Conservation (phyloP, 768 basidiomycete genomes). For the Tremella yokohamensis region DNA sequence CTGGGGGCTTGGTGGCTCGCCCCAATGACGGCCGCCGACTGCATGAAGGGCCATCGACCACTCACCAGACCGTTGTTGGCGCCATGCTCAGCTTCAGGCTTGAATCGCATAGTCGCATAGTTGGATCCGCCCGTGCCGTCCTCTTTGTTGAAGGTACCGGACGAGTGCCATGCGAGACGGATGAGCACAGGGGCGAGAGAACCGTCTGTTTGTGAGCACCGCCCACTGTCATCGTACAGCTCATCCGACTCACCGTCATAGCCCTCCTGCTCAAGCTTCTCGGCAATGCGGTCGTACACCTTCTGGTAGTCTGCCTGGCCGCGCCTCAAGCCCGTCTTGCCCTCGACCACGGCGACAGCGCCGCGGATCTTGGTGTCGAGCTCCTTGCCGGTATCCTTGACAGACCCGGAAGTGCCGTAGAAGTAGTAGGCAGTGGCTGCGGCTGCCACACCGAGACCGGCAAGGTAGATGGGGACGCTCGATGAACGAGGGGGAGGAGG, state of each 20-base stretch:
- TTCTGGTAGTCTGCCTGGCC: slow-evolving; percentile 86
- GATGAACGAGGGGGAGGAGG: slow-evolving; percentile 39
- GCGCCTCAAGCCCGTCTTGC: slow-evolving; percentile 60
- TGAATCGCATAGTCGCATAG: slow-evolving; percentile 97
- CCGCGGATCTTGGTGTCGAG: slow-evolving; percentile 63
- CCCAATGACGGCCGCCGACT: no score
- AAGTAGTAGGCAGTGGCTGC: slow-evolving; percentile 67
- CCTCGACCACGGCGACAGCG: slow-evolving; percentile 62
- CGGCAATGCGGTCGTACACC: slow-evolving; percentile 89
- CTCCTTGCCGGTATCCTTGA: slow-evolving; percentile 58
- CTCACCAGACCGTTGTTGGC: slow-evolving; percentile 51
- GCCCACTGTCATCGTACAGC: slow-evolving; percentile 14
- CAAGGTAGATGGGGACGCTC: slow-evolving; percentile 55
- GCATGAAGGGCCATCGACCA: no score
- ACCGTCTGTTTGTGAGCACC: slow-evolving; percentile 35
- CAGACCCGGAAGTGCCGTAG: slow-evolving; percentile 55
- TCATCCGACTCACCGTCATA: slow-evolving; percentile 71
- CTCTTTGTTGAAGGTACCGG: slow-evolving; percentile 75
- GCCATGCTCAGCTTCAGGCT: slow-evolving; percentile 73
- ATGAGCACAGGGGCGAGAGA: slow-evolving; percentile 70
- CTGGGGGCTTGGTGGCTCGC: background rate
- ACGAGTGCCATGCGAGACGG: slow-evolving; percentile 90
- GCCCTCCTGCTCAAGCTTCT: slow-evolving; percentile 64
- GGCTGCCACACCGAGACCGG: slow-evolving; percentile 61
- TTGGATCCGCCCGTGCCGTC: slow-evolving; percentile 63